Conservation (phyloP, 2,329 filamentous ascomycete genomes). For the Lecanicillium sp. region DNA sequence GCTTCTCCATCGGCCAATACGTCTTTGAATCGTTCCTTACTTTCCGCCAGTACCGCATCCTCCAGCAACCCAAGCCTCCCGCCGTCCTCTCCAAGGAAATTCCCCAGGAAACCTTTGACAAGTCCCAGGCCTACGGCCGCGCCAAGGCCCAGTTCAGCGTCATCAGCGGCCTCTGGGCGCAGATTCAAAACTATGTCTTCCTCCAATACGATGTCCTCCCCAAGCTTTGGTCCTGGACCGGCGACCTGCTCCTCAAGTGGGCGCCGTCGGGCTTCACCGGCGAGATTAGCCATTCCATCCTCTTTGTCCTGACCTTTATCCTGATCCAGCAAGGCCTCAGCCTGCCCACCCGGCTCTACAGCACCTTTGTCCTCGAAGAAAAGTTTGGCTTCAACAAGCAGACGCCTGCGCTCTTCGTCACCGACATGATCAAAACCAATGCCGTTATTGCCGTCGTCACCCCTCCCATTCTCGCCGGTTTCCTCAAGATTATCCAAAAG, state of each 20-base stretch:
- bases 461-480: slow-evolving; percentile 81
- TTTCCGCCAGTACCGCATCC: slow-evolving; percentile 78
- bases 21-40: slow-evolving; percentile 84
- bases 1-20: slow-evolving; percentile 89
- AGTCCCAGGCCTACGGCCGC: slow-evolving; percentile 91
- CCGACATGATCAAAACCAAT: slow-evolving; percentile 87
- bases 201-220: slow-evolving; percentile 89
- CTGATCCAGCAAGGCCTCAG: slow-evolving; percentile 72
- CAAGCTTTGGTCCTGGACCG: slow-evolving; percentile 79
- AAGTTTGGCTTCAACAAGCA: slow-evolving; percentile 99
- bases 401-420: slow-evolving; percentile 78
- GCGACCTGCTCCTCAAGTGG: slow-evolving; percentile 63
- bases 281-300: slow-evolving; percentile 86
- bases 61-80: slow-evolving; percentile 71
- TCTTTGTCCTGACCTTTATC: slow-evolving; percentile 85
- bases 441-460: slow-evolving; percentile 71
- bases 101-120: slow-evolving; percentile 83
- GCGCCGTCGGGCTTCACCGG: slow-evolving; percentile 73
- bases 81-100: slow-evolving; percentile 85
- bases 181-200: slow-evolving; percentile 80
- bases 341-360: slow-evolving; percentile 78
- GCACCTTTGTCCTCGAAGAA: slow-evolving; percentile 93
- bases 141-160: slow-evolving; percentile 90
- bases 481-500: slow-evolving; percentile 88
- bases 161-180: slow-evolving; percentile 71